phyloP scores from a whole-genome alignment of 1,139 yeast genomes.

The Pneumocystis wakefieldiae region DNA sequence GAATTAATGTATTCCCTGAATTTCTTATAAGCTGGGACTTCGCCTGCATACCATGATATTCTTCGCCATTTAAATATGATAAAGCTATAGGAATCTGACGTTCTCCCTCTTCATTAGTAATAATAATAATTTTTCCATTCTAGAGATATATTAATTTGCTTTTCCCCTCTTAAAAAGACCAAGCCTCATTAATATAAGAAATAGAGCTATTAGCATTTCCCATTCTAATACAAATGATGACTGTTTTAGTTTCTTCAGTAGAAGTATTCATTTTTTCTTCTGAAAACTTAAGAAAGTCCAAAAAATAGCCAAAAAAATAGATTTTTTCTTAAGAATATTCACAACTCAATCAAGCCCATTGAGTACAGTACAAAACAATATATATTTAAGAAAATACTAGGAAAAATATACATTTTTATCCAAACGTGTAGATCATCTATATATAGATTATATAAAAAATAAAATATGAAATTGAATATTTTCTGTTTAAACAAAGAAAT shows the following conservation, averaged over 20 bases:
- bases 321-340: neutral
- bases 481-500: too few relatives aligned
- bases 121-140: slow-evolving; percentile 89
- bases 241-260: slow-evolving; percentile 16
- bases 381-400: too few relatives aligned
- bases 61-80: slow-evolving; percentile 85
- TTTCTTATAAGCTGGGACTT: slow-evolving; percentile 82
- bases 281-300: neutral
- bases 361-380: too few relatives aligned
- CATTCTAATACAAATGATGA: slow-evolving; percentile 87
- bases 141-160: slow-evolving; percentile 16
- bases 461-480: too few relatives aligned
- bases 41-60: slow-evolving; percentile 96
- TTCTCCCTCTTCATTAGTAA: slow-evolving; percentile 98
- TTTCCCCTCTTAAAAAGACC: neutral
- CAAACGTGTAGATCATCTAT: too few relatives aligned
- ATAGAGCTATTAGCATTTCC: slow-evolving; percentile 94
- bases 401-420: too few relatives aligned
- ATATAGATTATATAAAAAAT: too few relatives aligned
- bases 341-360: too few relatives aligned
- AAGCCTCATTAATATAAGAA: slow-evolving; percentile 52
- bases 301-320: neutral
- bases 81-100: slow-evolving; percentile 88
- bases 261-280: slow-evolving; percentile 1
- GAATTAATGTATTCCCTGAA: slow-evolving; percentile 70